A percentile compares a stretch with the other conserved stretches of the same genome.
These are phyloP conservation scores for Nothophoma quercina DNA, from an alignment of 2,329 filamentous ascomycete species.

Conservation along the genomic window DNA sequence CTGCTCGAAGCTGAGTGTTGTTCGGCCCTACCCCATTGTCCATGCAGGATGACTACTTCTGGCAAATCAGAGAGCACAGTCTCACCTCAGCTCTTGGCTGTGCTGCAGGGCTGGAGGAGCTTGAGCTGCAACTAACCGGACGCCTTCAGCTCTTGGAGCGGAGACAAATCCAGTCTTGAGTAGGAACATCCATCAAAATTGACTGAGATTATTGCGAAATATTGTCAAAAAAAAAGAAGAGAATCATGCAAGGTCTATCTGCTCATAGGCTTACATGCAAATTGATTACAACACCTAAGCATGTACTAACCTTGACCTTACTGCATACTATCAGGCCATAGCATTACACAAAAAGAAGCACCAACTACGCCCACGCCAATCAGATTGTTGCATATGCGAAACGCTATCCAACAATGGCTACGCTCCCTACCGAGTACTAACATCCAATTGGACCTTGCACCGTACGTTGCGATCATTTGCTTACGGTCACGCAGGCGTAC, in stretches of 20 bases:
- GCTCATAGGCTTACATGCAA: not conserved
- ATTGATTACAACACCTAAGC: conserved; percentile 2
- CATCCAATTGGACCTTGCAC: conserved; percentile 18
- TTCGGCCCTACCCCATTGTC: conserved; percentile 17
- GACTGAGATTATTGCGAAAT: not conserved
- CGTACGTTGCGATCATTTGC: conserved; percentile 21
- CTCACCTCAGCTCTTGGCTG: conserved; percentile 28
- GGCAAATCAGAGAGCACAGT: conserved; percentile 22
- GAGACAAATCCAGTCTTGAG: no score
- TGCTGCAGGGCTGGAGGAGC: conserved; percentile 20
- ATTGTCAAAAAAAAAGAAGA: not conserved
- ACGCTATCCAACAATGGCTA: not conserved
- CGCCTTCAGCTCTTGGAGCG: not conserved
- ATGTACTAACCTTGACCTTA: not conserved
- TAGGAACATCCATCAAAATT: no score
- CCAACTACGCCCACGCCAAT: not conserved
- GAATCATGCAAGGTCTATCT: not conserved
- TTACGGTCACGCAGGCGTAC: conserved; percentile 24
- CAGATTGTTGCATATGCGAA: not conserved
- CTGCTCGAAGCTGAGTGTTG: conserved; percentile 20
- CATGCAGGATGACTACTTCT: conserved; percentile 20
- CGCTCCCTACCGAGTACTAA: not conserved
- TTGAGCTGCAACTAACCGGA: conserved; percentile 4
- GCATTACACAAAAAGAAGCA: conserved; percentile 3
- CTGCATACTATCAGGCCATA: not conserved